phyloP scores from a whole-genome alignment of 2,329 filamentous ascomycete species.

The Penicillium sp. region DNA sequence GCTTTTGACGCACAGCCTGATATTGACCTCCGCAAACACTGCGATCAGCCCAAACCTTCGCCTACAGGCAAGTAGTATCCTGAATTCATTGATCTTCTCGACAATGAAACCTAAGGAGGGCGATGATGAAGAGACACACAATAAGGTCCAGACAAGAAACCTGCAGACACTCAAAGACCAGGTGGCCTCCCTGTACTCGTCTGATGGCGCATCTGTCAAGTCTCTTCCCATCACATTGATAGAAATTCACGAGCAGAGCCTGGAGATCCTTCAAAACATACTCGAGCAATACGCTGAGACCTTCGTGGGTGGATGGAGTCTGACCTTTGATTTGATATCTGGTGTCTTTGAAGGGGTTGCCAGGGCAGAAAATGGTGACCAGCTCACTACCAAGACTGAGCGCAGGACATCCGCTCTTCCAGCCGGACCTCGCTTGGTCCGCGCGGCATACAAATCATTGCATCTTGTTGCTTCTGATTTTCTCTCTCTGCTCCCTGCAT shows the following conservation, averaged over 20 bases:
- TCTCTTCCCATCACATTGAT: constrained; percentile 64
- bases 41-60: constrained; percentile 41
- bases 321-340: constrained; percentile 79
- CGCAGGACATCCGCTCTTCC: constrained; percentile 27
- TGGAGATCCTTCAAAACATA: constrained; percentile 77
- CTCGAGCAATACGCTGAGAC: constrained; percentile 86
- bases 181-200: constrained; percentile 57
- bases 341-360: constrained; percentile 65
- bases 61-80: constrained; percentile 59
- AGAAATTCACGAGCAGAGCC: constrained; percentile 74
- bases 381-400: constrained; percentile 9
- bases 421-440: constrained; percentile 69
- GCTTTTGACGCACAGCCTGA: constrained; percentile 58
- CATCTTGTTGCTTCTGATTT: constrained; percentile 97
- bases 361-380: constrained; percentile 32
- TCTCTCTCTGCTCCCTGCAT: constrained; percentile 66
- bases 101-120: constrained; percentile 43
- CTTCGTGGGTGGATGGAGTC: constrained; percentile 77
- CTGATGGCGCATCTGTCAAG: constrained; percentile 54
- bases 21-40: constrained; percentile 44
- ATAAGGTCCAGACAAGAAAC: constrained; percentile 68
- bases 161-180: constrained; percentile 64
- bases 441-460: constrained; percentile 81
- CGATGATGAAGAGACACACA: constrained; percentile 48
- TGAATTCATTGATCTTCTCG: constrained; percentile 47